These are phyloP conservation scores for Mycena olivaceomarginata DNA, from an alignment of 768 basidiomycete species.

Conservation along the genomic window DNA sequence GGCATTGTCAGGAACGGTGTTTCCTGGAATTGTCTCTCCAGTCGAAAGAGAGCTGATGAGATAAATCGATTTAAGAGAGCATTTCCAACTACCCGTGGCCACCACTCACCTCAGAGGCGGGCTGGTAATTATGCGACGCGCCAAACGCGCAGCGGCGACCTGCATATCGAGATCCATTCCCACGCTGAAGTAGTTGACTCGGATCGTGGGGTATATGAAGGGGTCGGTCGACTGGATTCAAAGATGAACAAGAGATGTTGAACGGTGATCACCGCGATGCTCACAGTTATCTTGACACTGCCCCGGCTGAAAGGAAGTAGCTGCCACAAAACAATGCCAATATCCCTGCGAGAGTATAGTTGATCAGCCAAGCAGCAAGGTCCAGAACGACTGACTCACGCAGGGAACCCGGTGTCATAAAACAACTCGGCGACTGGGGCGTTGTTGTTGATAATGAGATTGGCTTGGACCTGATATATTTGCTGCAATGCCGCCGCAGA, in stretches of 20 bases:
- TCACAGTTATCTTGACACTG: conserved; percentile 40
- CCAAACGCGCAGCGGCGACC: conserved; percentile 66
- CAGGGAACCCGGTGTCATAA: conserved; percentile 66
- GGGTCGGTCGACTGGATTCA: conserved; percentile 64
- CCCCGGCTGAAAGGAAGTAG: conserved; percentile 75
- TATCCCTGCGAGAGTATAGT: conserved; percentile 50
- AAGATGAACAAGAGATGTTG: conserved; percentile 49
- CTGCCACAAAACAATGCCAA: conserved; percentile 73
- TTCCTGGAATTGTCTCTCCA: conserved; percentile 67
- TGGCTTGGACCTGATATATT: conserved; percentile 68
- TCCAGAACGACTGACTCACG: conserved; percentile 51
- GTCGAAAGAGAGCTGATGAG: conserved; percentile 56
- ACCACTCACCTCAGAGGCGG: conserved; percentile 61
- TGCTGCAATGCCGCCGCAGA: conserved; percentile 62
- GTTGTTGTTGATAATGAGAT: conserved; percentile 65
- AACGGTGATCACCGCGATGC: neutral
- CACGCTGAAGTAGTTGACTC: conserved; percentile 71
- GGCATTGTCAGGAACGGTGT: conserved; percentile 63
- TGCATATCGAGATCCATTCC: conserved; percentile 71
- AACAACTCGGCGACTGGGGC: conserved; percentile 69
- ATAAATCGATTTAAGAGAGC: neutral
- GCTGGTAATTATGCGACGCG: conserved; percentile 63
- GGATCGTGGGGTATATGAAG: conserved; percentile 67
- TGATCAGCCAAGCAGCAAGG: neutral
- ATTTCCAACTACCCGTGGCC: conserved; percentile 13